Conservation (phyloP, 257 asterid genomes). For the Nicotiana sylvestris region DNA sequence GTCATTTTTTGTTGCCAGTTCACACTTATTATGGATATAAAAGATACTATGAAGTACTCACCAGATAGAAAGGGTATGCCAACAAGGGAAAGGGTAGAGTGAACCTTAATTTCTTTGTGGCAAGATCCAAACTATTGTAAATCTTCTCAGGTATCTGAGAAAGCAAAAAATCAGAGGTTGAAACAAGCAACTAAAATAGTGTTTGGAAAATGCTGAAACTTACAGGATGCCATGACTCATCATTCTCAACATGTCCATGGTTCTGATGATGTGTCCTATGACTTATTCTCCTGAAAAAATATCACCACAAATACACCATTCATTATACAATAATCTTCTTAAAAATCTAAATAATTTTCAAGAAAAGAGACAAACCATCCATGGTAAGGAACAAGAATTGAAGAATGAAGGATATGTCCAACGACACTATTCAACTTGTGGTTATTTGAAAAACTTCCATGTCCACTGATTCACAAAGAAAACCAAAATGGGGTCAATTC, state of each 20-base stretch:
- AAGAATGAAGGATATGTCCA: conserved; percentile 93
- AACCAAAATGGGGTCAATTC: background rate
- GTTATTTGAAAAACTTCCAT: conserved; percentile 88
- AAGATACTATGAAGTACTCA: conserved; percentile 18
- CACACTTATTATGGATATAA: background rate
- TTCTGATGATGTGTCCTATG: conserved; percentile 97
- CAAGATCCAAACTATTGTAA: conserved; percentile 49
- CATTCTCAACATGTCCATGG: conserved; percentile 97
- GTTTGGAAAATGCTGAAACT: conserved; percentile 3
- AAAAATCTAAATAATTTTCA: background rate
- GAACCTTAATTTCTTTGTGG: conserved; percentile 68
- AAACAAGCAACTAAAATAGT: background rate
- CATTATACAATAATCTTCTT: background rate
- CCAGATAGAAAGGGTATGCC: conserved; percentile 89
- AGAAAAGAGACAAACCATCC: conserved; percentile 65
- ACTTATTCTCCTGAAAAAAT: conserved; percentile 72
- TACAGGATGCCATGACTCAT: conserved; percentile 94
- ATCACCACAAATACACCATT: background rate
- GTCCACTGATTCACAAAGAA: conserved; percentile 58
- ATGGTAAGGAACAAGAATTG: conserved; percentile 95
- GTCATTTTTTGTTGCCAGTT: background rate
- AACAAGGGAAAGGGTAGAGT: conserved; percentile 87
- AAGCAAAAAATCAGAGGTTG: background rate
- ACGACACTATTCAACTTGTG: conserved; percentile 75
- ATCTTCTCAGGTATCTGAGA: conserved; percentile 58